A percentile compares a stretch with the other conserved stretches of the same genome.
phyloP scores from a whole-genome alignment of 208 protist genomes.

The Leptomonas pyrrhocoris region DNA sequence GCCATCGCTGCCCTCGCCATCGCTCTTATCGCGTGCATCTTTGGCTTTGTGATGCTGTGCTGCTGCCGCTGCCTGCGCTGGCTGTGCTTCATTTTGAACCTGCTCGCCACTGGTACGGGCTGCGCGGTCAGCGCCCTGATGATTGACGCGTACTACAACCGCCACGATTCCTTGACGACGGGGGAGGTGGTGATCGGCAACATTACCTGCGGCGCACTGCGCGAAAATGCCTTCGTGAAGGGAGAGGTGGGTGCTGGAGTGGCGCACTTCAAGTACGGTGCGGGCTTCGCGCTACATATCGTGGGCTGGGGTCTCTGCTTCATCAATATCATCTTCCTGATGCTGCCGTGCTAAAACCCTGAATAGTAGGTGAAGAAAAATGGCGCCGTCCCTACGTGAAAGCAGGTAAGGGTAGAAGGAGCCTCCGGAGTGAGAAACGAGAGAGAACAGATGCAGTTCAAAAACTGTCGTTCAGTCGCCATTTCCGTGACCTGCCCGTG shows the following conservation, averaged over 20 bases:
- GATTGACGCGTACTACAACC: slow-evolving; percentile 22
- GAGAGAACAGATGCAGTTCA: too few species aligned
- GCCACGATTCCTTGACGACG: too few species aligned
- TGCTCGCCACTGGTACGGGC: too few species aligned
- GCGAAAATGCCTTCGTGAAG: background rate
- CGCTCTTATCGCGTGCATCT: slow-evolving; percentile 10
- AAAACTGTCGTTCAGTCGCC: too few species aligned
- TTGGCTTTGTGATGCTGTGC: slow-evolving; percentile 37
- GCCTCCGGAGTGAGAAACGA: too few species aligned
- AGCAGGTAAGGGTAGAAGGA: too few species aligned
- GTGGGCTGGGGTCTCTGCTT: slow-evolving; percentile 44
- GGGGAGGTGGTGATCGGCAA: too few species aligned
- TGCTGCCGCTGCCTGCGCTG: slow-evolving; percentile 43
- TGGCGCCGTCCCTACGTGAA: too few species aligned
- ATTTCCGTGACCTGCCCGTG: too few species aligned
- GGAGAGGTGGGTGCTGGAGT: too few species aligned
- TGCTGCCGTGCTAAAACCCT: slow-evolving; percentile 35
- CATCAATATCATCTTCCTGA: slow-evolving; percentile 38
- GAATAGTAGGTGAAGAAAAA: too few species aligned
- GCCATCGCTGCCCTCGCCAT: slow-evolving; percentile 38
- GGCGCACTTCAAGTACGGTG: slow-evolving; percentile 37
- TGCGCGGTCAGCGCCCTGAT: slow-evolving; percentile 21
- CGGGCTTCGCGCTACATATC: slow-evolving; percentile 39
- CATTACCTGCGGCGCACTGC: too few species aligned
- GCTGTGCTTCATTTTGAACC: slow-evolving; percentile 43